Evolutionary conservation across 108 stramenopile genomes (phyloP).

Genomic region (Nitzschia putrida): DNA sequence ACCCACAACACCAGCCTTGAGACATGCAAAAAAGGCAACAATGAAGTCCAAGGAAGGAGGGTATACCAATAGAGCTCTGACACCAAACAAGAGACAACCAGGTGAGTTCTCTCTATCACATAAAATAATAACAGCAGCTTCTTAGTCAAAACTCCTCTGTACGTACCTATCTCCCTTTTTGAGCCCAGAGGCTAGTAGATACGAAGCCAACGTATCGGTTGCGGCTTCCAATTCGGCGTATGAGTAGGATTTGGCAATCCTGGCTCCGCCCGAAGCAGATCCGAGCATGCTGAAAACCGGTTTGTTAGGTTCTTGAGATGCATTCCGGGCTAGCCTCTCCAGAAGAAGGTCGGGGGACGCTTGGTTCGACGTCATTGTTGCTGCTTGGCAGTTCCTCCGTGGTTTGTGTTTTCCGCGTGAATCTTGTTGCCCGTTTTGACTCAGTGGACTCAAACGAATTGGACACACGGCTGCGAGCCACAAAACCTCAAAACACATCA

Average conservation of each 20-base stretch:
- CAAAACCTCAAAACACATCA: too few species aligned
- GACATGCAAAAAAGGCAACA: conserved; percentile 93
- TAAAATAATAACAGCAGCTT: neutral
- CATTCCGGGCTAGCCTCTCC: conserved; percentile 40
- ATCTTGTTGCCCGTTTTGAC: neutral
- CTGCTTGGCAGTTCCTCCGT: too few species aligned
- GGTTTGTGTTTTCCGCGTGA: too few species aligned
- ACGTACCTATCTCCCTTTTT: conserved; percentile 46
- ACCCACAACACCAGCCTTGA: conserved; percentile 86
- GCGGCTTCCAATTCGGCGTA: conserved; percentile 34
- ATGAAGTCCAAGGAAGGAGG: conserved; percentile 95
- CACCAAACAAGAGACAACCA: neutral
- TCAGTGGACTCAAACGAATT: too few species aligned
- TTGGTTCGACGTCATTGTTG: neutral
- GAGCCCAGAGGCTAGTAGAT: conserved; percentile 31
- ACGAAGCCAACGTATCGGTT: conserved; percentile 37
- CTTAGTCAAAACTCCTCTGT: neutral
- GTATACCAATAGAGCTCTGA: conserved; percentile 88
- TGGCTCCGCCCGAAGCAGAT: conserved; percentile 50
- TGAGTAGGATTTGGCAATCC: conserved; percentile 39
- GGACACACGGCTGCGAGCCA: too few species aligned
- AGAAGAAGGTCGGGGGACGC: conserved; percentile 26
- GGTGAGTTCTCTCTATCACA: neutral
- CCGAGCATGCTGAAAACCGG: conserved; percentile 47
- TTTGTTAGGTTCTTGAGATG: conserved; percentile 34